Evolutionary conservation across 352 stramenopile species (phyloP).

Genomic region (Phytophthora macrochlamydospora): DNA sequence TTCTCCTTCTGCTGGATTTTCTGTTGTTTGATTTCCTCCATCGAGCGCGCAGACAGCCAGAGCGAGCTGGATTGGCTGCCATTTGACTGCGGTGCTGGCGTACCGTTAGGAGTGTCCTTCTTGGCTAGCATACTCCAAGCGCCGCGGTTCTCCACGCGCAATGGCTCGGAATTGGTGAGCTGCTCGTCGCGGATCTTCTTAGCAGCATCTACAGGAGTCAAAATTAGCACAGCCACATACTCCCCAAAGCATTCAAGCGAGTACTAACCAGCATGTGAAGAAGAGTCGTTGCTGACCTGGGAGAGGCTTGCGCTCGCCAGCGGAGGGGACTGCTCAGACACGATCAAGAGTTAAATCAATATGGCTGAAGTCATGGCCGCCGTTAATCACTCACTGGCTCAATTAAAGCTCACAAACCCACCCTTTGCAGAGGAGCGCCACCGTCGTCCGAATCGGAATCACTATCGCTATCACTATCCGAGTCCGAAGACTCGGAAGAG

Average conservation of each 20-base stretch:
- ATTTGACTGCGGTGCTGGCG: slow-evolving; percentile 59
- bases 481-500: slow-evolving; percentile 84
- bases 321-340: slow-evolving; percentile 55
- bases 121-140: slow-evolving; percentile 86
- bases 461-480: slow-evolving; percentile 87
- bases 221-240: slow-evolving; percentile 11
- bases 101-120: slow-evolving; percentile 70
- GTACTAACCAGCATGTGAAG: slow-evolving; percentile 55
- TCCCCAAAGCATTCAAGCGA: neutral
- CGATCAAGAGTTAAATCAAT: slow-evolving; percentile 41
- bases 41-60: slow-evolving; percentile 82
- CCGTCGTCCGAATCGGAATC: slow-evolving; percentile 83
- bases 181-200: slow-evolving; percentile 85
- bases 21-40: slow-evolving; percentile 89
- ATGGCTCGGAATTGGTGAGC: slow-evolving; percentile 54
- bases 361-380: slow-evolving; percentile 27
- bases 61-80: slow-evolving; percentile 79
- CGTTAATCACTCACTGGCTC: slow-evolving; percentile 41
- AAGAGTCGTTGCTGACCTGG: slow-evolving; percentile 34
- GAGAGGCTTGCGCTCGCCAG: slow-evolving; percentile 61
- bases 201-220: slow-evolving; percentile 46
- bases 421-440: slow-evolving; percentile 80
- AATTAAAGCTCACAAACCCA: slow-evolving; percentile 76
- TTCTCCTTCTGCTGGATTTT: slow-evolving; percentile 88
- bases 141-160: slow-evolving; percentile 83